phyloP scores from a whole-genome alignment of 164 flowering plant genomes.

The Sedum album region DNA sequence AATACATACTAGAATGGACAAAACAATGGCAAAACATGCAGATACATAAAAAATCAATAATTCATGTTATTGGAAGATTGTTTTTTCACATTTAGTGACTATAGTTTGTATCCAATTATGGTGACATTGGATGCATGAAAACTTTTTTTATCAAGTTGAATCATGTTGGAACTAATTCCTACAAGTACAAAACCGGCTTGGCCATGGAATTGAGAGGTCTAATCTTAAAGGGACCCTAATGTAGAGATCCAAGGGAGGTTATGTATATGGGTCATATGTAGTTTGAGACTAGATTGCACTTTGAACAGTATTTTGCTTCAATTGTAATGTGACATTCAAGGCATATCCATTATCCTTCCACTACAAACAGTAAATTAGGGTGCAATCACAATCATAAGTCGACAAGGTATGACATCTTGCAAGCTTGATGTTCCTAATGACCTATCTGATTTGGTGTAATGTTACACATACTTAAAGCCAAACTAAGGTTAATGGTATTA shows the following conservation, averaged over 20 bases:
- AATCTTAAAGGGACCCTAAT: not conserved
- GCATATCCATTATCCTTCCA: not conserved
- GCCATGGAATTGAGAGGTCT: conserved; percentile 5
- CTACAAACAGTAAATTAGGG: not conserved
- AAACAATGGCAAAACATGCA: too few relatives aligned
- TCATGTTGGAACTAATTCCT: not conserved
- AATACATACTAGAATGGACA: too few relatives aligned
- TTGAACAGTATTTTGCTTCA: not conserved
- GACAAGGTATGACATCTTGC: not conserved
- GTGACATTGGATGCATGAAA: not conserved
- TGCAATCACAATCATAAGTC: not conserved
- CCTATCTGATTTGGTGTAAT: not conserved
- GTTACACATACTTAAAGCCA: not conserved
- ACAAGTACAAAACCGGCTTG: not conserved
- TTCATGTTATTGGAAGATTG: not conserved
- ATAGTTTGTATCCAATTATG: not conserved
- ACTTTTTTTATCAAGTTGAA: not conserved
- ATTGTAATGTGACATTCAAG: not conserved
- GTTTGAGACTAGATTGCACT: conserved; percentile 3
- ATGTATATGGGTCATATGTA: conserved; percentile 3
- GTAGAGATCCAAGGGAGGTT: not conserved
- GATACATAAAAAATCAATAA: too few relatives aligned
- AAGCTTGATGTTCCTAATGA: not conserved
- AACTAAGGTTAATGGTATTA: not conserved
- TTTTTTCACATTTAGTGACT: not conserved